Evolutionary conservation across 192 early-diverging fungal species (phyloP).

Genomic region (Rhizophagus clarus): DNA sequence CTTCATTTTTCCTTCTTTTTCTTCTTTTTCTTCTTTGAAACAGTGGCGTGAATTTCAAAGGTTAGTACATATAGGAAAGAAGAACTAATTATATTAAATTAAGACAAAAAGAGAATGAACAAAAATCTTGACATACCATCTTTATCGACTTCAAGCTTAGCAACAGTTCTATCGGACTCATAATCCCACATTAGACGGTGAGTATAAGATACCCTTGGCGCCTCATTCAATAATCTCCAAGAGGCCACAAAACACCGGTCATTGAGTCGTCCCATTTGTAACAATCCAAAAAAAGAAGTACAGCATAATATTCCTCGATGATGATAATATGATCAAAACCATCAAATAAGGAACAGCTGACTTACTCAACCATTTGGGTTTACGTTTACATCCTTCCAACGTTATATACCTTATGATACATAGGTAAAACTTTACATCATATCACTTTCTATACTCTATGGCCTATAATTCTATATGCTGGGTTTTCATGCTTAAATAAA

Average conservation of each 20-base stretch:
- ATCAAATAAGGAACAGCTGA: too few relatives aligned
- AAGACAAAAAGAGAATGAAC: constrained; percentile 26
- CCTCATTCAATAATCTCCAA: constrained; percentile 12
- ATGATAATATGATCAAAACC: constrained; percentile 25
- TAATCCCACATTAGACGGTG: not conserved
- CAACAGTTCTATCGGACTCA: constrained; percentile 11
- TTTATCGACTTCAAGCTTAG: not conserved
- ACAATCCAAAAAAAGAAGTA: constrained; percentile 30
- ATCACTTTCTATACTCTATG: too few relatives aligned
- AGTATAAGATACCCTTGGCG: constrained; percentile 1
- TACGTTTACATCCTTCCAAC: too few relatives aligned
- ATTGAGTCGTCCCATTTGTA: constrained; percentile 16
- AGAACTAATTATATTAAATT: constrained; percentile 18
- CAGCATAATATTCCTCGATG: not conserved
- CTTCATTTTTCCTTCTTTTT: constrained; percentile 28
- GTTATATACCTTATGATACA: too few relatives aligned
- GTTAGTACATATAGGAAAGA: constrained; percentile 23
- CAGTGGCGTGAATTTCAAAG: constrained; percentile 14
- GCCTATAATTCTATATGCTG: too few relatives aligned
- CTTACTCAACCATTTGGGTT: too few relatives aligned
- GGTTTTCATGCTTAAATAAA: too few relatives aligned
- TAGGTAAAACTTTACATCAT: too few relatives aligned
- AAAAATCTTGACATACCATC: constrained; percentile 25
- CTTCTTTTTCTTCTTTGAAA: constrained; percentile 29
- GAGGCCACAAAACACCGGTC: constrained; percentile 2